Conservation (phyloP, 2,329 filamentous ascomycete species). For the Huntiella moniliformis region DNA sequence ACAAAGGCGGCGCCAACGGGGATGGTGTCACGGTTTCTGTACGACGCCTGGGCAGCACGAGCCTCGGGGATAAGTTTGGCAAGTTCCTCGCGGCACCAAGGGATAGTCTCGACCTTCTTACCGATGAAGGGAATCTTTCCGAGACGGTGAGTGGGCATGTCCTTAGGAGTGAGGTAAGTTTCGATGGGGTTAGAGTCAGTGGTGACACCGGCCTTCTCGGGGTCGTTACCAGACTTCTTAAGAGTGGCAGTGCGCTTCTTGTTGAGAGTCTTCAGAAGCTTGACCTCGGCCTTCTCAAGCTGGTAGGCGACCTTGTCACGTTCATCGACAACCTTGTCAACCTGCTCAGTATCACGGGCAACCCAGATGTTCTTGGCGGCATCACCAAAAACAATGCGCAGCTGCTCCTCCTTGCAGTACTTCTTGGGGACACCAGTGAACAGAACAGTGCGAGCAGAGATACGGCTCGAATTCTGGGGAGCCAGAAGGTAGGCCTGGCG, state of each 20-base stretch:
- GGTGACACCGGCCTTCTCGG: slow-evolving; percentile 25
- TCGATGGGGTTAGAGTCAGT: slow-evolving; percentile 36
- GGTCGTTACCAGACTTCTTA: slow-evolving; percentile 24
- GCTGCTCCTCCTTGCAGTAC: slow-evolving; percentile 58
- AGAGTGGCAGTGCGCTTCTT: slow-evolving; percentile 35
- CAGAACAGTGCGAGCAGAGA: slow-evolving; percentile 79
- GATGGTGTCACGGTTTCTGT: slow-evolving; percentile 44
- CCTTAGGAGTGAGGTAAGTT: slow-evolving; percentile 46
- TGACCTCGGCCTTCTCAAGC: slow-evolving; percentile 72
- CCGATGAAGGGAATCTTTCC: slow-evolving; percentile 46
- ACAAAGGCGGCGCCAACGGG: slow-evolving; percentile 69
- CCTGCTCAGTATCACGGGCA: slow-evolving; percentile 52
- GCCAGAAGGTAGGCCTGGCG: slow-evolving; percentile 83
- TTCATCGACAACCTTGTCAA: slow-evolving; percentile 65
- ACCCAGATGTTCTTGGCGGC: slow-evolving; percentile 75
- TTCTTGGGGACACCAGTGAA: slow-evolving; percentile 67
- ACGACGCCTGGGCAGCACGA: slow-evolving; percentile 45
- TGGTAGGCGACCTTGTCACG: slow-evolving; percentile 63
- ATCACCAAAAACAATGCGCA: slow-evolving; percentile 65
- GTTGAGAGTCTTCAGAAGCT: slow-evolving; percentile 65
- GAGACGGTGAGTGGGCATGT: slow-evolving; percentile 51
- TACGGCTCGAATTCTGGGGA: slow-evolving; percentile 62
- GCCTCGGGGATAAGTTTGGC: slow-evolving; percentile 43
- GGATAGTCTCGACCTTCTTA: slow-evolving; percentile 61
- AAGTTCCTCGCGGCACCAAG: slow-evolving; percentile 50